Evolutionary conservation across 306 rosid species (phyloP).

Genomic region (Inga oerstediana): DNA sequence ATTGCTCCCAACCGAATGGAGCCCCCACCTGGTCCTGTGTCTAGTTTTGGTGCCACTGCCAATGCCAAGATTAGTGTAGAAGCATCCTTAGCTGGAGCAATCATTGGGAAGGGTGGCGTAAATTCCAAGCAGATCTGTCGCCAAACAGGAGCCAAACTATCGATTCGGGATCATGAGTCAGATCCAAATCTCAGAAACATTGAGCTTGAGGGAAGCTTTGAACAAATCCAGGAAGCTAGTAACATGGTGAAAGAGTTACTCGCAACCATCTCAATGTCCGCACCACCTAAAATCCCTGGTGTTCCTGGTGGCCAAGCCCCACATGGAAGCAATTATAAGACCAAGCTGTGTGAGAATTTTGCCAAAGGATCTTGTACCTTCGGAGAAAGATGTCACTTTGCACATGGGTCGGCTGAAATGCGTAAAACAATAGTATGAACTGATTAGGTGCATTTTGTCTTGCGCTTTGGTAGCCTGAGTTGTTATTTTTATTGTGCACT

Average conservation of each 20-base stretch:
- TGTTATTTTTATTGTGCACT: conserved; percentile 43
- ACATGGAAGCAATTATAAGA: conserved; percentile 72
- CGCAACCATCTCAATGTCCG: conserved; percentile 58
- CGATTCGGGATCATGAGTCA: conserved; percentile 87
- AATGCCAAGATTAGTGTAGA: conserved; percentile 96
- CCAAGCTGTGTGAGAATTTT: conserved; percentile 90
- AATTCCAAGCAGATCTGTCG: conserved; percentile 96
- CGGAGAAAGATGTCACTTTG: conserved; percentile 96
- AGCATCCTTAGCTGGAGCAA: conserved; percentile 93
- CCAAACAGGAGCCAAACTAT: conserved; percentile 94
- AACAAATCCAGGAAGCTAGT: conserved; percentile 90
- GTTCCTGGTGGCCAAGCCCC: conserved; percentile 53
- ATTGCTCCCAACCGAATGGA: conserved; percentile 66
- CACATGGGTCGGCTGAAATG: conserved; percentile 83
- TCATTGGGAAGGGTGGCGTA: conserved; percentile 96
- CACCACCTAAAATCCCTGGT: conserved; percentile 58
- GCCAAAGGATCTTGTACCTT: conserved; percentile 91
- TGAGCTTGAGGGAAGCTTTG: conserved; percentile 93
- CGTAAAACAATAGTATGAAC: conserved; percentile 64
- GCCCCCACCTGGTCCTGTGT: conserved; percentile 60
- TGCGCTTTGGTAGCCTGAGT: conserved; percentile 33
- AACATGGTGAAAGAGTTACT: conserved; percentile 85
- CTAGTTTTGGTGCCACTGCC: conserved; percentile 88
- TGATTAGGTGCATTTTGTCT: conserved; percentile 21
- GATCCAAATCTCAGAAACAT: conserved; percentile 80